Evolutionary conservation across 176 grass and related monocot species (phyloP), one percentile per base, ranked within the genome.

Genomic region (Carex cristatella): DNA sequence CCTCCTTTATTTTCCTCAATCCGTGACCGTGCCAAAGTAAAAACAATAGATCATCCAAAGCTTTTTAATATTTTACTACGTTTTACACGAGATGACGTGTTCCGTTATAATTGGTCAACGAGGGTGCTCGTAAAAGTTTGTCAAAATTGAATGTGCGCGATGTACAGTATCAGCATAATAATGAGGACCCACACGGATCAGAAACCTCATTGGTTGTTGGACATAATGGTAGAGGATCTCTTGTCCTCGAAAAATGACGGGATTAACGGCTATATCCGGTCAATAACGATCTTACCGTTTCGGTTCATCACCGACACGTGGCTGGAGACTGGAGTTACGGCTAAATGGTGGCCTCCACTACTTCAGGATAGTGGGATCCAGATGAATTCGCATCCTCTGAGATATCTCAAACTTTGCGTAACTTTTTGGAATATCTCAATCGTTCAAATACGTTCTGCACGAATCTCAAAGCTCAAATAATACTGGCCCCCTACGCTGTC

Each of bases 341-440:
- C 63, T 53, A 32, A 35, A 68, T 83, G 44, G 61, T 69, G 81
- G 61, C 40, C 61, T 83, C 81, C 79, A 64, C 58, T 35, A 65
- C n/a, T 44, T 35, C 55, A 3, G 2, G 70, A 28, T n/a, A 2
- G 9, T 16, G n/a, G 8, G 30, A 79, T 32, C 8, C 23, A 23
- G 23, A 23, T 35, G 33, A 35, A 2, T 35, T 1, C 33, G 33
- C 1, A 35, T 35, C 33, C 33, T 35, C 33, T 35, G 33, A 35
- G 33, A 35, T 35, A 35, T 35, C 33, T 35, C 33, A 35, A 2
- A 33, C 2, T 33, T 33, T 33, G 0, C 33, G 33, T 2, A 2
- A 33, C 33, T 33, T 33, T 33, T 33, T 33, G 33, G 33, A 33
- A 33, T 1, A 33, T 33, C 33, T 33, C 33, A 33, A 33, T 2